Evolutionary conservation across 2,329 filamentous ascomycete species (phyloP).

Genomic region (Aurifilum marmelostoma): DNA sequence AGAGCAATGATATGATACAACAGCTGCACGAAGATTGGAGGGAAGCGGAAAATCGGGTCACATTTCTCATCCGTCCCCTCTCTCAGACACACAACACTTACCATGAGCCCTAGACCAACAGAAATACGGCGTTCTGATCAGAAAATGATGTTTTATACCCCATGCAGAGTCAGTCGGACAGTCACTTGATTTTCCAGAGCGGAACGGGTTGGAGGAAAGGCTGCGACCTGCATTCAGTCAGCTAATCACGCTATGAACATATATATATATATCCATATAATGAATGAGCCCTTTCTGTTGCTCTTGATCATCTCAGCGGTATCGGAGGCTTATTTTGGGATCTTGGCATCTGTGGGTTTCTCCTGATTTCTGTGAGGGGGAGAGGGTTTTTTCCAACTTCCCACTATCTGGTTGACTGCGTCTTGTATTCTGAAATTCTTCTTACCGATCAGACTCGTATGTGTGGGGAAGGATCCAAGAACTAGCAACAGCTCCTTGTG

Average conservation of each 20-base stretch:
- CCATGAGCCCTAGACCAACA: background rate
- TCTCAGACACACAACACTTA: background rate
- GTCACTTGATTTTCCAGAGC: background rate
- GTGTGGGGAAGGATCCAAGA: background rate
- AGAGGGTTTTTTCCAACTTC: background rate
- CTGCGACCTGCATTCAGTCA: background rate
- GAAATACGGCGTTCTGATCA: background rate
- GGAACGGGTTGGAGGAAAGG: background rate
- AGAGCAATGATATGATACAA: background rate
- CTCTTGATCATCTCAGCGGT: background rate
- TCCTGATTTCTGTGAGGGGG: no score
- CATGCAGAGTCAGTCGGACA: background rate
- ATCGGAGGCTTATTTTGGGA: background rate
- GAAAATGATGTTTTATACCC: constrained; percentile 5
- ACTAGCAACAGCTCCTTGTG: background rate
- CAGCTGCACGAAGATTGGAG: background rate
- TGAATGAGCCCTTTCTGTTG: background rate
- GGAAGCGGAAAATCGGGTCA: background rate
- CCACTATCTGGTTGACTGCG: no score
- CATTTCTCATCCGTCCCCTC: background rate
- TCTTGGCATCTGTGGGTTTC: background rate
- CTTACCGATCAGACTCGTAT: background rate
- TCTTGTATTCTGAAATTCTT: background rate
- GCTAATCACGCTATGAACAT: background rate
- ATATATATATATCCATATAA: background rate